Conservation (phyloP, 257 asterid species). For the Sherardia arvensis region DNA sequence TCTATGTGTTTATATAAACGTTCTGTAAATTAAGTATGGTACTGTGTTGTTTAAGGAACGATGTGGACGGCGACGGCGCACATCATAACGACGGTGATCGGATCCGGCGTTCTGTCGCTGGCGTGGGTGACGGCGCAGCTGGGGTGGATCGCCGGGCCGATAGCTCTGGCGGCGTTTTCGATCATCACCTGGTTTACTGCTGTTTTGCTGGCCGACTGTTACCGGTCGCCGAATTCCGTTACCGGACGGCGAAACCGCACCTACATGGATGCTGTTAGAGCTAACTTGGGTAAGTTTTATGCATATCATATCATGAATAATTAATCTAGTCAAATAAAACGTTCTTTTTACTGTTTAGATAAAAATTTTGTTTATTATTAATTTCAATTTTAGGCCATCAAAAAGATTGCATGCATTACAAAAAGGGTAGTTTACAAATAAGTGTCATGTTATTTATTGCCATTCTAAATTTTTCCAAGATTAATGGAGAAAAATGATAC, state of each 20-base stretch:
- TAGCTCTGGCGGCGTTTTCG: conserved; percentile 34
- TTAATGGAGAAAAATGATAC: too few relatives aligned
- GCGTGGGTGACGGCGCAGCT: conserved; percentile 67
- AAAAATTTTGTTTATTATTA: too few relatives aligned
- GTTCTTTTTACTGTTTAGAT: not conserved
- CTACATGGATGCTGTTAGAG: conserved; percentile 50
- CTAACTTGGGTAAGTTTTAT: conserved; percentile 35
- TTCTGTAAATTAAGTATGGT: not conserved
- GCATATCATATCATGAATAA: not conserved
- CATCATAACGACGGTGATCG: conserved; percentile 42
- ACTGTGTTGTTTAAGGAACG: not conserved
- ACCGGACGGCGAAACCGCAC: conserved; percentile 45
- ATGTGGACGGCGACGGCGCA: conserved; percentile 16
- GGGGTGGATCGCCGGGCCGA: conserved; percentile 61
- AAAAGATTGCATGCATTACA: not conserved
- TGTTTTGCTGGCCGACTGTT: conserved; percentile 47
- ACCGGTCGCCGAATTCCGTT: conserved; percentile 43
- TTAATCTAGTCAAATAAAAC: not conserved
- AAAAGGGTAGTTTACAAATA: too few relatives aligned
- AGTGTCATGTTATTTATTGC: too few relatives aligned
- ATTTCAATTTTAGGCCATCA: not conserved
- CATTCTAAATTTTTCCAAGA: too few relatives aligned
- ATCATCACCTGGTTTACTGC: conserved; percentile 46
- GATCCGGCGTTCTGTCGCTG: conserved; percentile 32
- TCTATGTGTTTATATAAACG: not conserved